Evolutionary conservation across 129 eudicot species (phyloP), one percentile per base, ranked within the genome.

Genomic region (Deinandra increscens): DNA sequence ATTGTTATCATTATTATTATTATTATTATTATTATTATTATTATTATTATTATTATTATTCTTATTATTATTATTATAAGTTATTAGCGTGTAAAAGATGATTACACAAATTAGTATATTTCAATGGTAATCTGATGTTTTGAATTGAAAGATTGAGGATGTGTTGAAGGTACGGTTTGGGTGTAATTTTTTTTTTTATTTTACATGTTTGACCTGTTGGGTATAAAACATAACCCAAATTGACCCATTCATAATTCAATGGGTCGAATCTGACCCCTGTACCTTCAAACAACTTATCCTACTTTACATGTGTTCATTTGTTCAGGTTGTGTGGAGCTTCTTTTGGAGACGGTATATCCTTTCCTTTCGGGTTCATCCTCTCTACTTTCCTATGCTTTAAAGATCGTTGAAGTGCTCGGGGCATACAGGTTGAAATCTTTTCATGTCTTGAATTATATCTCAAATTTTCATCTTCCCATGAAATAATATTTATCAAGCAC

Each of bases 371-470:
- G 88, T 23, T 81, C 97, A 51, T 94, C 99, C 15, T 82, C 95
- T 33, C 70, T 94, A 65, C 87, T 90, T 56, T 80, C 86, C 63
- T 84, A 87, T 67, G 80, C 93, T 37, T 72, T 94, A 70, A 83
- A 88, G 84, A 94, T 90, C 71, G 87, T 94, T 45, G 96, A 94
- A 83, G 93, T 94, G 78, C 97, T 94, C 49, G 99, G 99, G 69
- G 90, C 99, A 44, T 90, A 87, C 65, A 83, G 98, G 98, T 92
- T 75, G 42, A 46, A 53, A 9, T 64, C 71, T 49, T 58, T 10
- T 48, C n/a, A 56, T 49, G 44, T 45, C 9, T 38, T 34, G 60
- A 66, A 37, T 44, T 75, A 41, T 72, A 41, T 23, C 58, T 72
- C 23, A 11, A 7, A 8, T 53, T 14, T 42, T 44, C 56, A 14